phyloP scores from a whole-genome alignment of 1,284 basidiomycete genomes.

The Ustilago lituana region DNA sequence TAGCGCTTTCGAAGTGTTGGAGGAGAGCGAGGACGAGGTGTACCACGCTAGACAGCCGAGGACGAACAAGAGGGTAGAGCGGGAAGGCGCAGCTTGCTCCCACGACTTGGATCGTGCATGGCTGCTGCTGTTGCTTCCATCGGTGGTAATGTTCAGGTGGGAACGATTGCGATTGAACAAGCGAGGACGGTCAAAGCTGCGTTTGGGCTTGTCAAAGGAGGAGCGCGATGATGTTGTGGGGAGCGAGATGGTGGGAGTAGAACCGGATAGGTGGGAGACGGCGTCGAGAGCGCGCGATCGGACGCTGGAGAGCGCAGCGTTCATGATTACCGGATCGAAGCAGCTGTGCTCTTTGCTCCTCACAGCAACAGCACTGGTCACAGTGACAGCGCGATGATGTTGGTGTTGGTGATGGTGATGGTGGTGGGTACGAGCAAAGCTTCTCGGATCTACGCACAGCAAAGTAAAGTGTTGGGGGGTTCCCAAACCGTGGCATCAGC shows the following conservation, averaged over 20 bases:
- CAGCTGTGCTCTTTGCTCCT: too few species aligned
- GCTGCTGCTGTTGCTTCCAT: background rate
- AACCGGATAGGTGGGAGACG: slow-evolving; percentile 12
- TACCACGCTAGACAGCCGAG: slow-evolving; percentile 65
- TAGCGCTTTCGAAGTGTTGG: slow-evolving; percentile 88
- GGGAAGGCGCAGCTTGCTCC: slow-evolving; percentile 12
- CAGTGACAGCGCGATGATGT: background rate
- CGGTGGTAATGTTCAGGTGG: background rate
- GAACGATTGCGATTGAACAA: slow-evolving; percentile 22
- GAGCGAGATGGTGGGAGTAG: background rate
- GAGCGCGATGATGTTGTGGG: slow-evolving; percentile 11
- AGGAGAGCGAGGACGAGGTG: slow-evolving; percentile 80
- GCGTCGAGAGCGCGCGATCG: slow-evolving; percentile 33
- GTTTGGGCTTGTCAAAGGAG: slow-evolving; percentile 4
- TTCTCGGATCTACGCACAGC: too few species aligned
- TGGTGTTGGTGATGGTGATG: background rate
- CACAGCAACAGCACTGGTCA: too few species aligned
- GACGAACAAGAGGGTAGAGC: slow-evolving; percentile 43
- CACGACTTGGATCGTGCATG: slow-evolving; percentile 1
- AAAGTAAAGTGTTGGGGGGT: background rate
- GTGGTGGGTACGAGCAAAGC: too few species aligned
- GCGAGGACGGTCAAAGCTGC: slow-evolving; percentile 21
- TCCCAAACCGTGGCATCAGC: slow-evolving; percentile 1
- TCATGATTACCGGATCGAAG: too few species aligned
- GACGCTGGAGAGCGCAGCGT: slow-evolving; percentile 27